Evolutionary conservation across 1,139 yeast genomes (phyloP).

Genomic region (Yamadazyma buinensis): DNA sequence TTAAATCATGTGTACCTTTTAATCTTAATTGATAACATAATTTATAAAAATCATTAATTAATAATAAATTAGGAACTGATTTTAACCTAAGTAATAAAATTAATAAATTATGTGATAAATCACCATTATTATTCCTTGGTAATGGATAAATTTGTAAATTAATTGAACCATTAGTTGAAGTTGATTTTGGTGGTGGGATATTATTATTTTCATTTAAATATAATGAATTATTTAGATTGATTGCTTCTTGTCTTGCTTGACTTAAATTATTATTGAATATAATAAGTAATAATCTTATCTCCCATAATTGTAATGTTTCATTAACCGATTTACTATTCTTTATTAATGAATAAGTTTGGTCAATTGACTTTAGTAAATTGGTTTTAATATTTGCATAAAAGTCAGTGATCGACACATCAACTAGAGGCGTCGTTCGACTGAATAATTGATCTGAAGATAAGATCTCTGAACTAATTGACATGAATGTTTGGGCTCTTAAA

Average conservation of each 20-base stretch:
- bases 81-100: conserved; percentile 34
- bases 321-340: conserved; percentile 8
- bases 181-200: conserved; percentile 8
- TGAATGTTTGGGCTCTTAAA: conserved; percentile 21
- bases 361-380: conserved; percentile 2
- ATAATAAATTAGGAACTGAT: conserved; percentile 32
- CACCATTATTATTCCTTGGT: conserved; percentile 32
- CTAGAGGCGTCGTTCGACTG: not conserved
- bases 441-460: not conserved
- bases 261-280: conserved; percentile 28
- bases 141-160: conserved; percentile 26
- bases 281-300: conserved; percentile 30
- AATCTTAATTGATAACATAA: conserved; percentile 36
- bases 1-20: conserved; percentile 9
- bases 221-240: conserved; percentile 33
- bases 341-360: conserved; percentile 13
- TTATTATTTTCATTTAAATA: conserved; percentile 30
- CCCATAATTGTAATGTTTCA: conserved; percentile 29
- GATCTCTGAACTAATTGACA: not conserved
- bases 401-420: not conserved
- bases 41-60: conserved; percentile 40
- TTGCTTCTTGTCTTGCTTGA: conserved; percentile 37
- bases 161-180: not conserved
- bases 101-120: conserved; percentile 16
- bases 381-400: conserved; percentile 5